phyloP scores from a whole-genome alignment of 306 rosid species.

The Prunus davidiana region DNA sequence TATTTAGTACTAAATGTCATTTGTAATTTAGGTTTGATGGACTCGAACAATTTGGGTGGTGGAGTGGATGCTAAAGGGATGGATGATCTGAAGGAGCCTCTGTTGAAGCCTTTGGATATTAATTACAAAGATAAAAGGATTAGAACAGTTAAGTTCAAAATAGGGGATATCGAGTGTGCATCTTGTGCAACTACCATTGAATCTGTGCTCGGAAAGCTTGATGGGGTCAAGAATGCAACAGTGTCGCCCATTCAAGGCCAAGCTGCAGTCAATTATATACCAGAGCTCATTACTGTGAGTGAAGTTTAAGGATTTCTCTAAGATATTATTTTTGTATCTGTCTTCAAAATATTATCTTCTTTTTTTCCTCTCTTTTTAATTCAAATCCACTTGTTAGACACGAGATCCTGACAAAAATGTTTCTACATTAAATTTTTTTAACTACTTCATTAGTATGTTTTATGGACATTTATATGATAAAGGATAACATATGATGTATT shows the following conservation, averaged over 20 bases:
- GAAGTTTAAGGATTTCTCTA: background rate
- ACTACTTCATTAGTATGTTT: background rate
- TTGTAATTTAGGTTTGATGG: conserved; percentile 22
- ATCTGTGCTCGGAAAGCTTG: conserved; percentile 44
- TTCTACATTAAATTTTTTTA: background rate
- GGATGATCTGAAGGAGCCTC: conserved; percentile 48
- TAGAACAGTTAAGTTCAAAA: conserved; percentile 39
- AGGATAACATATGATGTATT: conserved; percentile 10
- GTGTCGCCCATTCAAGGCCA: conserved; percentile 71
- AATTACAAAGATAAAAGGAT: conserved; percentile 21
- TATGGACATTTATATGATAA: background rate
- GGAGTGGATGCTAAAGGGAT: conserved; percentile 11
- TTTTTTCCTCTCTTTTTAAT: no score
- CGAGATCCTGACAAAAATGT: background rate
- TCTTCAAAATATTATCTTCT: background rate
- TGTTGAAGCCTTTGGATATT: conserved; percentile 36
- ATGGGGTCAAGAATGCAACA: conserved; percentile 44
- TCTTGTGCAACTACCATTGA: conserved; percentile 70
- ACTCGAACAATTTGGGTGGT: conserved; percentile 11
- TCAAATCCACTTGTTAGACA: background rate
- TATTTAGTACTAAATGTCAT: background rate
- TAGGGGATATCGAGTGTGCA: conserved; percentile 50
- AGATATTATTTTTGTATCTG: background rate
- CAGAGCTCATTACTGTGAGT: conserved; percentile 55
- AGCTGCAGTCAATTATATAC: conserved; percentile 49